phyloP scores from a whole-genome alignment of 2,329 filamentous ascomycete species.

The Ascochyta rabiei region DNA sequence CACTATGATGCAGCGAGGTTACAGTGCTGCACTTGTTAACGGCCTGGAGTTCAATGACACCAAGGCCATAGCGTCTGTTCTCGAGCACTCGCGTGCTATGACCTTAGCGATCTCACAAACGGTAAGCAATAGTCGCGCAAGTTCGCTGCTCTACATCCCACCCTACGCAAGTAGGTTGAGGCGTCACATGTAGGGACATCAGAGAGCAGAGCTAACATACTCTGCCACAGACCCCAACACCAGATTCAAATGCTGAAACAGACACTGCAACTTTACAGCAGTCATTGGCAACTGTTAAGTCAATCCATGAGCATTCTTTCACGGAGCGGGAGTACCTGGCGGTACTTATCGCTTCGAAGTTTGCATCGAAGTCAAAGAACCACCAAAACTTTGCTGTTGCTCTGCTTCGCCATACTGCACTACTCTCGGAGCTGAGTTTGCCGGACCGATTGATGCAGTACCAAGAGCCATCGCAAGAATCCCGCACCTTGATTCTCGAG shows the following conservation, averaged over 20 bases:
- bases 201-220: not conserved
- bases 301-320: constrained; percentile 26
- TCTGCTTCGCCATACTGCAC: constrained; percentile 52
- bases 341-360: constrained; percentile 40
- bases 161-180: not conserved
- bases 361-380: constrained; percentile 37
- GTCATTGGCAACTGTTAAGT: constrained; percentile 25
- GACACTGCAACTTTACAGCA: constrained; percentile 27
- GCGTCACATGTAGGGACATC: not conserved
- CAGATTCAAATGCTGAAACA: constrained; percentile 4
- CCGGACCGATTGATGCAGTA: constrained; percentile 45
- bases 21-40: constrained; percentile 69
- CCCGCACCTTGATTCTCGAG: constrained; percentile 42
- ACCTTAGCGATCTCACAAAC: constrained; percentile 21
- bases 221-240: not conserved
- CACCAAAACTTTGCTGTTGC: constrained; percentile 43
- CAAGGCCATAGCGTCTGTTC: constrained; percentile 56
- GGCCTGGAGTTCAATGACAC: constrained; percentile 68
- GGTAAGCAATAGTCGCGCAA: constrained; percentile 19
- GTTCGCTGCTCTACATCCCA: not conserved
- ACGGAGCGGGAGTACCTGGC: constrained; percentile 46
- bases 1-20: constrained; percentile 61
- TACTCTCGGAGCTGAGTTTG: constrained; percentile 51
- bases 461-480: constrained; percentile 40
- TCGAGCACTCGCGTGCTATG: constrained; percentile 28